Evolutionary conservation across 441 rosid genomes (phyloP).

Genomic region (Croton laevigatus): DNA sequence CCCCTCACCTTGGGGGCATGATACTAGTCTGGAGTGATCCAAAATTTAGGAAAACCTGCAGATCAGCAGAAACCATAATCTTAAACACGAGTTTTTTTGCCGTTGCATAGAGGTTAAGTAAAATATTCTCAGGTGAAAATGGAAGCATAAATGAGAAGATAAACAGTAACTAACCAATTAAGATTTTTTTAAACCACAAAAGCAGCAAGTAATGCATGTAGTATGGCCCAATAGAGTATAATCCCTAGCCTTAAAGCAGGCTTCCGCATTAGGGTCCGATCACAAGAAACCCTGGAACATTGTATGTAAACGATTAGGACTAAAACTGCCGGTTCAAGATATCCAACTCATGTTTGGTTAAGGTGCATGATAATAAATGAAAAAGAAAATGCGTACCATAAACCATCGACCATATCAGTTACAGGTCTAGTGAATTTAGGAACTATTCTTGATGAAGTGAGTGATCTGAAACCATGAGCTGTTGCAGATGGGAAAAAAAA

Average conservation of each 20-base stretch:
- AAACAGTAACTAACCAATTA: constrained; percentile 36
- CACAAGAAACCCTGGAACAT: constrained; percentile 89
- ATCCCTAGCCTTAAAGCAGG: constrained; percentile 91
- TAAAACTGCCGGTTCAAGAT: constrained; percentile 13
- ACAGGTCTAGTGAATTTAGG: constrained; percentile 87
- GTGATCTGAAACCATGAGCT: constrained; percentile 99
- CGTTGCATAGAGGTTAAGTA: no score
- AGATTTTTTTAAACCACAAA: constrained; percentile 58
- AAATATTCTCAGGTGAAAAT: not conserved
- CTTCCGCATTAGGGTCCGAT: constrained; percentile 90
- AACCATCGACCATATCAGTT: constrained; percentile 84
- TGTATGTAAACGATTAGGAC: constrained; percentile 3
- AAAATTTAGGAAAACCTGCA: constrained; percentile 27
- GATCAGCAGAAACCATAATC: constrained; percentile 3
- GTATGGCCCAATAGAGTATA: constrained; percentile 83
- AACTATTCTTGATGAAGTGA: constrained; percentile 73
- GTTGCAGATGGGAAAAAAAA: constrained; percentile 14
- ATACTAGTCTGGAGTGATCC: constrained; percentile 12
- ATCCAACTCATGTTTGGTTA: constrained; percentile 1
- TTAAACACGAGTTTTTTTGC: not conserved
- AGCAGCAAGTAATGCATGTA: constrained; percentile 77
- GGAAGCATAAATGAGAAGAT: not conserved
- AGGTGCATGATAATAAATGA: constrained; percentile 9
- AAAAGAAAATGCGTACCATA: constrained; percentile 55
- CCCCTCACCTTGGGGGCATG: constrained; percentile 4